Evolutionary conservation across 73 alveolate species (phyloP).

Genomic region (Vitrella brassicaformis): DNA sequence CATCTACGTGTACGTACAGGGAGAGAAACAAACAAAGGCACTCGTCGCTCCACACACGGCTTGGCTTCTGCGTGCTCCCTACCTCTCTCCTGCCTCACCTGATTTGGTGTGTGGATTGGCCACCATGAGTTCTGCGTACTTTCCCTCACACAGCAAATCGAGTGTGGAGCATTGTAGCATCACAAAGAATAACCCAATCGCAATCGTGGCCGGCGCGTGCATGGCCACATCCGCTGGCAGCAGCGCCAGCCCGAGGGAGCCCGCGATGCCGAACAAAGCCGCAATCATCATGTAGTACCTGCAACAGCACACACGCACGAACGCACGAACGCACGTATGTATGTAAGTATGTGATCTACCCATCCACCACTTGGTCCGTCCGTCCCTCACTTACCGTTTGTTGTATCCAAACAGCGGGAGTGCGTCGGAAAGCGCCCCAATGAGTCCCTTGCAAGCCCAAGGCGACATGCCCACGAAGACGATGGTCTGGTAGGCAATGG

Average conservation of each 20-base stretch:
- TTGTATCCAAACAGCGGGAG: conserved; percentile 27
- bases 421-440: conserved; percentile 21
- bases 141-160: conserved; percentile 25
- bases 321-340: too few relatives aligned
- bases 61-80: too few relatives aligned
- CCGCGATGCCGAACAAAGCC: background rate
- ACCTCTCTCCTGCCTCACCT: too few relatives aligned
- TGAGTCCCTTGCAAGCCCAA: conserved; percentile 26
- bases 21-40: too few relatives aligned
- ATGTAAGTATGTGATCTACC: too few relatives aligned
- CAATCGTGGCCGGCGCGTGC: too few relatives aligned
- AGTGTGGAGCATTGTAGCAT: conserved; percentile 23
- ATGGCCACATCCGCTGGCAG: too few relatives aligned
- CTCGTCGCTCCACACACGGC: too few relatives aligned
- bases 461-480: conserved; percentile 11
- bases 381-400: conserved; percentile 23
- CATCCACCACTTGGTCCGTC: too few relatives aligned
- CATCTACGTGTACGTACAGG: too few relatives aligned
- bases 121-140: conserved; percentile 26
- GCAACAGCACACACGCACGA: conserved; percentile 4
- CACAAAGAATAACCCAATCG: conserved; percentile 5
- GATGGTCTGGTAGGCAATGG: conserved; percentile 11
- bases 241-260: background rate
- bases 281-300: conserved; percentile 3
- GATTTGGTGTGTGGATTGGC: conserved; percentile 5